Conservation (phyloP, 352 stramenopile species). For the Thalassiosira oceanica region DNA sequence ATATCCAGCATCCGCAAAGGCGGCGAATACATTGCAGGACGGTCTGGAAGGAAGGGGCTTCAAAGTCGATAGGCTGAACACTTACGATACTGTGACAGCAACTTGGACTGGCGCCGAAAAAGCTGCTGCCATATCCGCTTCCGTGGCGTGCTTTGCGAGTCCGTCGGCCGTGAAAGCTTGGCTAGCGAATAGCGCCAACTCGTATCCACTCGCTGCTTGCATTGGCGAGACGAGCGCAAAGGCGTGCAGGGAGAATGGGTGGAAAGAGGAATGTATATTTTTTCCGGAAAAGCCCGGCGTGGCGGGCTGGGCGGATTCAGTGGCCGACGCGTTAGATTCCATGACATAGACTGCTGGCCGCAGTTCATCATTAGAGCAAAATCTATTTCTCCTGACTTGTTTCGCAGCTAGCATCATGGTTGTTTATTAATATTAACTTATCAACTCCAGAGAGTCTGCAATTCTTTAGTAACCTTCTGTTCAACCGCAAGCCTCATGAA, state of each 20-base stretch:
- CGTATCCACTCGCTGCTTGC: slow-evolving; percentile 61
- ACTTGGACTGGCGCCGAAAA: slow-evolving; percentile 60
- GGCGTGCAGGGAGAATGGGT: slow-evolving; percentile 58
- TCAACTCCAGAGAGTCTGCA: too few relatives aligned
- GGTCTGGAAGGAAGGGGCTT: slow-evolving; percentile 65
- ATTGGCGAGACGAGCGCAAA: slow-evolving; percentile 77
- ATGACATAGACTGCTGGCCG: slow-evolving; percentile 6
- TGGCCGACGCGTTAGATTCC: slow-evolving; percentile 47
- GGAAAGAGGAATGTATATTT: slow-evolving; percentile 65
- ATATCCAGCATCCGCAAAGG: slow-evolving; percentile 77
- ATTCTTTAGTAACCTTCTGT: too few relatives aligned
- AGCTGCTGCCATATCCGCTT: slow-evolving; percentile 39
- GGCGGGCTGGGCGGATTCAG: slow-evolving; percentile 60
- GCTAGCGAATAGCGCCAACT: slow-evolving; percentile 60
- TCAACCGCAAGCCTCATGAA: too few relatives aligned
- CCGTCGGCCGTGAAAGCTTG: slow-evolving; percentile 75
- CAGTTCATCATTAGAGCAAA: too few relatives aligned
- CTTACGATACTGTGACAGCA: slow-evolving; percentile 80
- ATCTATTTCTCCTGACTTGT: too few relatives aligned
- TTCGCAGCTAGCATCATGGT: too few relatives aligned
- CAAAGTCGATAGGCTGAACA: slow-evolving; percentile 72
- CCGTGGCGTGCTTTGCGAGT: slow-evolving; percentile 73
- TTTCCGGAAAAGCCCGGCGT: slow-evolving; percentile 74
- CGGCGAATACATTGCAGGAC: slow-evolving; percentile 66
- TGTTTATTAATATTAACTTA: too few relatives aligned